Conservation (phyloP, 2,329 filamentous ascomycete genomes). For the Pseudogymnoascus sp. region DNA sequence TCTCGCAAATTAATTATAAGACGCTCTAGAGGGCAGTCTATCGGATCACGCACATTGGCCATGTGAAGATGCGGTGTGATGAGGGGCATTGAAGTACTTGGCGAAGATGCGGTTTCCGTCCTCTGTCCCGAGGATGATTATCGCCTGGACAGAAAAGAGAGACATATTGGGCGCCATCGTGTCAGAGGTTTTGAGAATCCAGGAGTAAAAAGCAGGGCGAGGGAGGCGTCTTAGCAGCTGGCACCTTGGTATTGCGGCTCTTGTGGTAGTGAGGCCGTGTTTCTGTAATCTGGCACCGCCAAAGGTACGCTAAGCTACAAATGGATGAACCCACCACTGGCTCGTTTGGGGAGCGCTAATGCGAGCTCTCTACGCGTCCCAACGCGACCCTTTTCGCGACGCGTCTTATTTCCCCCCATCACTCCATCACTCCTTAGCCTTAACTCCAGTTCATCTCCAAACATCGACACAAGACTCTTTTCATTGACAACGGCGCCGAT, state of each 20-base stretch:
- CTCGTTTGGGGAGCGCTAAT: constrained; percentile 6
- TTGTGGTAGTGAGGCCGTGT: constrained; percentile 5
- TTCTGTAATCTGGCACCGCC: constrained; percentile 9
- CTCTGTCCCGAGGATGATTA: constrained; percentile 74
- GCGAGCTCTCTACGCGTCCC: constrained; percentile 8
- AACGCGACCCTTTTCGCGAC: constrained; percentile 8
- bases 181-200: not conserved
- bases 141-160: constrained; percentile 68
- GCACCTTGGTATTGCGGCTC: constrained; percentile 5
- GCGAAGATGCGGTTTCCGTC: constrained; percentile 87
- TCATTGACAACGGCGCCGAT: constrained; percentile 3
- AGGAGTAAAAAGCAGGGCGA: not conserved
- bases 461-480: not conserved
- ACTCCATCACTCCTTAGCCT: not conserved
- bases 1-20: constrained; percentile 3
- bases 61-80: constrained; percentile 36
- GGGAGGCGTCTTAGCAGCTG: not conserved
- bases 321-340: not conserved
- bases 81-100: constrained; percentile 80
- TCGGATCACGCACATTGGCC: constrained; percentile 12
- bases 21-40: not conserved
- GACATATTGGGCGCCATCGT: constrained; percentile 68
- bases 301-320: not conserved
- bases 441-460: not conserved
- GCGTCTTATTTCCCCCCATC: constrained; percentile 7